A percentile compares a stretch with the other conserved stretches of the same genome.
phyloP scores from a whole-genome alignment of 2,329 filamentous ascomycete genomes.

The Botrytis fabae region DNA sequence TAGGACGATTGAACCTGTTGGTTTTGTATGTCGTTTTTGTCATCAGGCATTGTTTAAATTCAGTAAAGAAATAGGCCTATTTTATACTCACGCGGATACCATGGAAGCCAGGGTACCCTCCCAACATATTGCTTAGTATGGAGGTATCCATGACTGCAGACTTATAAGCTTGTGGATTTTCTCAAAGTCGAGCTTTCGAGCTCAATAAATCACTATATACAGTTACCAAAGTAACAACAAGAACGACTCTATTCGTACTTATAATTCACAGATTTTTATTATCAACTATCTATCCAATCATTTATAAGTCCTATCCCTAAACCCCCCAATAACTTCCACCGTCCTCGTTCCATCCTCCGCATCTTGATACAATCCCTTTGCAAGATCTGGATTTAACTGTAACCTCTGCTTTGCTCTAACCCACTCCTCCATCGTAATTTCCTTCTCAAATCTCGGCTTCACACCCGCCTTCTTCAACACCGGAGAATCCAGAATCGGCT shows the following conservation, averaged over 20 bases:
- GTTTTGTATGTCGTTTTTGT: no score
- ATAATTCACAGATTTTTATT: neutral
- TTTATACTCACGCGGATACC: neutral
- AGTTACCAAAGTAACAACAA: rapidly evolving
- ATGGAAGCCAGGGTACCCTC: neutral
- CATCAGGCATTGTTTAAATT: no score
- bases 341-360: slow-evolving; percentile 40
- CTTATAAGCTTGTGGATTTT: rapidly evolving
- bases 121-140: neutral
- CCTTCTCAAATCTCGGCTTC: slow-evolving; percentile 42
- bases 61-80: rapidly evolving
- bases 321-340: slow-evolving; percentile 43
- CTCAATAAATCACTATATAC: neutral
- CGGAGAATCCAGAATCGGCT: slow-evolving; percentile 40
- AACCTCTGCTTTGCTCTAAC: slow-evolving; percentile 44
- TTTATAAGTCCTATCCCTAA: slow-evolving; percentile 39
- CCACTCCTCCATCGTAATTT: slow-evolving; percentile 49
- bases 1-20: neutral
- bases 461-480: slow-evolving; percentile 39
- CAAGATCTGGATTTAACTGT: slow-evolving; percentile 40
- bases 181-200: rapidly evolving
- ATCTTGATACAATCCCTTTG: slow-evolving; percentile 42
- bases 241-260: no score
- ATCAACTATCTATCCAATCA: neutral
- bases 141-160: neutral